Evolutionary conservation across 768 basidiomycete genomes (phyloP), one percentile per base, ranked within the genome.

Genomic region (Ramaria sp.): DNA sequence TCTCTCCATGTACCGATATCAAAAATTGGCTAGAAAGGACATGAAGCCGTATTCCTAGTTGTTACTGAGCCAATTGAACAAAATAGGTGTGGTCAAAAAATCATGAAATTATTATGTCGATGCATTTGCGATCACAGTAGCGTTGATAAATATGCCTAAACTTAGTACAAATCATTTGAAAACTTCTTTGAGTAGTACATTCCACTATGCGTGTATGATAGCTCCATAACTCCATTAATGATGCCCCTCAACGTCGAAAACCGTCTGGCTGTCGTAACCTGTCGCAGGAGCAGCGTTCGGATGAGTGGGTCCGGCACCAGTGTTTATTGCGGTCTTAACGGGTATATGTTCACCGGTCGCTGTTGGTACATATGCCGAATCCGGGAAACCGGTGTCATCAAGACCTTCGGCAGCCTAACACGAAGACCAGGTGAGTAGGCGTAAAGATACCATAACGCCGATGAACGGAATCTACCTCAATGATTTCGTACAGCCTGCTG

Each of bases 401-500:
- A 95, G 71, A 32, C 93, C 93, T 68, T 94, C 93, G 7, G 91
- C 91, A 32, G 90, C 87, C 53, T 55, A 34, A 20, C 8, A n/a
- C 7, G 34, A 43, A n/a, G n/a, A 13, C 38, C 9, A 30, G 12
- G 38, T 10, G 32, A 2, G 32, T 34, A 34, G 8, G 13, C n/a
- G 18, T 6, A 13, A 39, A 52, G 16, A 41, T 43, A 25, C 28
- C 2, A 9, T 48, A 30, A 10, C 47, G 47, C 27, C 15, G 12
- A 56, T 25, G 7, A 27, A 34, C 20, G 50, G 22, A 53, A 45
- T 25, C 48, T 59, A 55, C 53, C 70, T 98, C 95, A 61, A 99
- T 95, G 63, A 97, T 85, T 66, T 98, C 95, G 68, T 98, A 98
- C 59, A 97, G 66, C 59, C 77, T 77, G 30, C 87, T 88, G 1